These are phyloP conservation scores for Tricholoma furcatifolium DNA, from an alignment of 768 basidiomycete species.

Conservation along the genomic window DNA sequence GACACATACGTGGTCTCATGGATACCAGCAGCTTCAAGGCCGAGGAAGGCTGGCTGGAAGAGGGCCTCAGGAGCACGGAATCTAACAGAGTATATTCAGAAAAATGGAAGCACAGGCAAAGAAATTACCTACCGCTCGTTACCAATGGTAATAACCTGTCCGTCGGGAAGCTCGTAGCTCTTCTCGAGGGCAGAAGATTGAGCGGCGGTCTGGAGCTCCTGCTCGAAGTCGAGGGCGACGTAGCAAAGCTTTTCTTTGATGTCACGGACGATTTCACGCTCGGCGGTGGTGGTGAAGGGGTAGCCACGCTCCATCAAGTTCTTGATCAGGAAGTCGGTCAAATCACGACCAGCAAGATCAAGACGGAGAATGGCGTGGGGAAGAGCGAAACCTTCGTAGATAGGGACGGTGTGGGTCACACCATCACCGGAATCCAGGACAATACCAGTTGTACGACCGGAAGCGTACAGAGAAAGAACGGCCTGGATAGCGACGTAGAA, in stretches of 20 bases:
- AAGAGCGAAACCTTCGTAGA: slow-evolving; percentile 91
- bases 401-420: slow-evolving; percentile 94
- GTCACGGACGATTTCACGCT: slow-evolving; percentile 92
- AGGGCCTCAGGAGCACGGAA: slow-evolving; percentile 94
- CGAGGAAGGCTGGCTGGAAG: slow-evolving; percentile 90
- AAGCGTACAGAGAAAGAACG: slow-evolving; percentile 88
- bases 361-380: slow-evolving; percentile 93
- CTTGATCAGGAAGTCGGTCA: slow-evolving; percentile 84
- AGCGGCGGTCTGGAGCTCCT: slow-evolving; percentile 89
- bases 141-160: slow-evolving; percentile 94
- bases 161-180: slow-evolving; percentile 89
- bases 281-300: slow-evolving; percentile 90
- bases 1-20: slow-evolving; percentile 77
- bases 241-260: slow-evolving; percentile 98
- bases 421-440: slow-evolving; percentile 96
- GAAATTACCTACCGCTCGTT: slow-evolving; percentile 80
- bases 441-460: slow-evolving; percentile 93
- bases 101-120: slow-evolving; percentile 52
- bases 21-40: slow-evolving; percentile 87
- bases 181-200: slow-evolving; percentile 90
- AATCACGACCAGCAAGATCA: slow-evolving; percentile 89
- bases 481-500: slow-evolving; percentile 94
- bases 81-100: slow-evolving; percentile 52
- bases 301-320: slow-evolving; percentile 90
- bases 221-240: slow-evolving; percentile 92